A percentile compares a stretch with the other conserved stretches of the same genome.
Evolutionary conservation across 805 yeast species (phyloP).

Genomic region (Metschnikowia bowlesiae): DNA sequence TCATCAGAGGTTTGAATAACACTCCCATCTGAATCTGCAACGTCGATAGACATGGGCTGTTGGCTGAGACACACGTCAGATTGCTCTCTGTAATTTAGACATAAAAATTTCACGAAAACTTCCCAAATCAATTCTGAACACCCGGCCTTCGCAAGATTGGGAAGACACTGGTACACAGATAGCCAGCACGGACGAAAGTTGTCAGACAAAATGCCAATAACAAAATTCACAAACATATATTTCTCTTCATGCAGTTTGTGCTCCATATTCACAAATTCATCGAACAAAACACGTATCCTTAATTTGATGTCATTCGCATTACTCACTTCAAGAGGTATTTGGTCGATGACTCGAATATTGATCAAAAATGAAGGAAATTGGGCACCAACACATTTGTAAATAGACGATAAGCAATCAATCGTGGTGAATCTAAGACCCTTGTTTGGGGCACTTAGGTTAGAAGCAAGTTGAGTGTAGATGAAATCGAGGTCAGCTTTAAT

Average conservation of each 20-base stretch:
- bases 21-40: constrained; percentile 10
- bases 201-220: constrained; percentile 63
- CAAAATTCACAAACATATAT: constrained; percentile 14
- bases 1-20: constrained; percentile 44
- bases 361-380: constrained; percentile 40
- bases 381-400: constrained; percentile 17
- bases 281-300: constrained; percentile 58
- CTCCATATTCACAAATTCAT: constrained; percentile 26
- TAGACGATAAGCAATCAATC: constrained; percentile 41
- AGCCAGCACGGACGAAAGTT: constrained; percentile 85
- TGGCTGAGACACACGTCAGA: constrained; percentile 10
- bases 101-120: constrained; percentile 35
- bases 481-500: not conserved
- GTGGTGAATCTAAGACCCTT: constrained; percentile 22
- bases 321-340: constrained; percentile 62
- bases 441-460: not conserved
- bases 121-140: constrained; percentile 53
- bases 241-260: constrained; percentile 1
- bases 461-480: not conserved
- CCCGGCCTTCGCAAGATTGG: constrained; percentile 31
- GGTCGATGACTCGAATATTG: constrained; percentile 51
- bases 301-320: constrained; percentile 71
- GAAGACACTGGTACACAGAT: constrained; percentile 60
- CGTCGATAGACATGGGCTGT: constrained; percentile 2
- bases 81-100: constrained; percentile 20